phyloP scores from a whole-genome alignment of 768 basidiomycete genomes.

The Tulasnella sp. region DNA sequence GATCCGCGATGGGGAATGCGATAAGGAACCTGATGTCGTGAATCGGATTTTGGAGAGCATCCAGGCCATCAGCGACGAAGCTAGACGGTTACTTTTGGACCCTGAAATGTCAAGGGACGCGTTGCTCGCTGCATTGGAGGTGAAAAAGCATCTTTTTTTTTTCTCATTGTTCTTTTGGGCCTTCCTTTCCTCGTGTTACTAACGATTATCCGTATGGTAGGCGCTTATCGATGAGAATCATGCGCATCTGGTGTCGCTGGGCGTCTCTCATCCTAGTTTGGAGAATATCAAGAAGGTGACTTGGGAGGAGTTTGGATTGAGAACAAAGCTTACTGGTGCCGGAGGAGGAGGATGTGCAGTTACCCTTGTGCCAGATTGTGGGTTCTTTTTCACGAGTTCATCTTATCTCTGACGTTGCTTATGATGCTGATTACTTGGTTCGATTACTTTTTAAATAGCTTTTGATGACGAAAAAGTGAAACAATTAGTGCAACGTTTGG shows the following conservation, averaged over 20 bases:
- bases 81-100: conserved; percentile 58
- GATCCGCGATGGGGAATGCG: too few species aligned
- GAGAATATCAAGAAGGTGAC: conserved; percentile 73
- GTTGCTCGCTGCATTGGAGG: conserved; percentile 55
- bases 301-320: conserved; percentile 43
- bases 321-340: conserved; percentile 93
- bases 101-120: conserved; percentile 52
- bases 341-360: conserved; percentile 98
- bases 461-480: not conserved
- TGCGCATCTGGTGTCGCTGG: conserved; percentile 62
- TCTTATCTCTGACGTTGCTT: not conserved
- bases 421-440: not conserved
- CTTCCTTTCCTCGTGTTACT: conserved; percentile 8
- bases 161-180: too few species aligned
- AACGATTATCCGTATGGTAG: conserved; percentile 25
- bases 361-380: conserved; percentile 87
- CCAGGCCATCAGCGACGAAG: conserved; percentile 75
- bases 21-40: conserved; percentile 76
- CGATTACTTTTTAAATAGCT: not conserved
- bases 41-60: conserved; percentile 65
- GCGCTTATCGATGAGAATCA: conserved; percentile 89
- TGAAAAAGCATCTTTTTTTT: too few species aligned
- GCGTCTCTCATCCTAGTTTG: conserved; percentile 80
- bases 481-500: conserved; percentile 43
- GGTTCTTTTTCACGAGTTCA: conserved; percentile 21